Base-by-base conservation (phyloP, 2,329 filamentous ascomycete genomes). In the Emmonsiellopsis sp. region DNA sequence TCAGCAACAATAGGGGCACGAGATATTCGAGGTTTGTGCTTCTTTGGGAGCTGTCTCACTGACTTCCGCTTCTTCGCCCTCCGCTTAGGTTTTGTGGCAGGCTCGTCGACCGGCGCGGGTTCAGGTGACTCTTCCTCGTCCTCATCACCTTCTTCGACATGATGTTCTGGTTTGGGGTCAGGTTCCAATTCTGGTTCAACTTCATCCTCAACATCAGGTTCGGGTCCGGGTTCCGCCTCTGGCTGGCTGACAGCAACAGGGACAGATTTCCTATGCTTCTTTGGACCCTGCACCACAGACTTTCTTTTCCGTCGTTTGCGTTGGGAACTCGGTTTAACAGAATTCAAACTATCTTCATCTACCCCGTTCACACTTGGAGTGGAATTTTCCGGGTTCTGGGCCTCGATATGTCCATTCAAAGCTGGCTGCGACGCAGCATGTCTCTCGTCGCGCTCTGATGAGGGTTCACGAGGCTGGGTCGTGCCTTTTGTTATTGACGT, bases 291-390 rank as follows among this genome's bases (percentile, higher is more conserved):
- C 36, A 52, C 50, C 21, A 58, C 55, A 5, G 56, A 56, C 43
- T 60, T 57, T 14, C 54, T 42, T 53, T 57, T 60, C 31, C 52
- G 54, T 39, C 55, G 49, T 46, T 50, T 54, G 13, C 17, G 14
- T 9, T 27, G 42, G 2, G 53, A 6, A 33, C 27, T 53, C 13
- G 27, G 33, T 34, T 51, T 48, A 13, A 14, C 7, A 13, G 40
- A n/a, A 32, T 48, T 13, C 11, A 31, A n/a, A 13, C 40, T 17
- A 6, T 43, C 13, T 21, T 44, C 49, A 11, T 42, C 34, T 49
- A 49, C 8, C 21, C 11, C 21, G 3, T 14, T 37, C 17, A 9
- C 2, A 13, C 32, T 13, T 17, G 21, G 13, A 8, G 6, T 17
- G 14, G n/a, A 17, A n/a, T 34, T 11, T 27, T 49, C 36, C 6